Base-by-base conservation (phyloP, 106 monocot species). In the Platanthera guangdongensis region DNA sequence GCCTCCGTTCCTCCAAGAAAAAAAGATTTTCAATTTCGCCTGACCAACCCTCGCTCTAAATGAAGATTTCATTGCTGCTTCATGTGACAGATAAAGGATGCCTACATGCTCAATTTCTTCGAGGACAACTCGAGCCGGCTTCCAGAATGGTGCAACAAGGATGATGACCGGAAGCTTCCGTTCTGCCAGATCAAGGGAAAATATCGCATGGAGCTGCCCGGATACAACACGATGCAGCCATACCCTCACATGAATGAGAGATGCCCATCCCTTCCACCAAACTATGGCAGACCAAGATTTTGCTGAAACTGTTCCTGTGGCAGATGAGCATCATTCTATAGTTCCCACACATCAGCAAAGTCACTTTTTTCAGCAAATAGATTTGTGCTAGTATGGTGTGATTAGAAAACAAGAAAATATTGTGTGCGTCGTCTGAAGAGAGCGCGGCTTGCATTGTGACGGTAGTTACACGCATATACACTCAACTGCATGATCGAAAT, bases 91-190 rank as follows among this genome's bases (percentile, higher is more conserved):
- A 88, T 94, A 54, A 94, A 94, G 78, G 94, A 94, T 87, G 94
- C 94, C 0, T 94, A 94, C 73, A 85, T 65, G 4, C 90, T 94
- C 51, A 88, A 88, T 30, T 86, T 94, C 51, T 94, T 90, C 57
- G 94, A 94, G 57, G 73, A 82, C 85, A 84, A 91, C 45, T 4
- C 67, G 5, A 91, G 83, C 30, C 84, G 88, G 13, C 74, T 94
- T 46, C 94, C 94, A 2, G 88, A 86, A 51, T 94, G 94, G 94
- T 94, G 94, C 88, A 90, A 82, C 80, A 83, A 89, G 82, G 88
- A 81, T 5, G 90, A 90, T 28, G 76, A 72, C 22, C 83, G 77
- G 16, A 86, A 79, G 73, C 88, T 94, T 71, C 88, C 94, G 19
- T 94, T 83, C 74, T 94, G 90, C 57, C 94, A 94, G 80, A 86